Evolutionary conservation across 108 stramenopile species (phyloP).

Genomic region (Pelagomonas calceolata): DNA sequence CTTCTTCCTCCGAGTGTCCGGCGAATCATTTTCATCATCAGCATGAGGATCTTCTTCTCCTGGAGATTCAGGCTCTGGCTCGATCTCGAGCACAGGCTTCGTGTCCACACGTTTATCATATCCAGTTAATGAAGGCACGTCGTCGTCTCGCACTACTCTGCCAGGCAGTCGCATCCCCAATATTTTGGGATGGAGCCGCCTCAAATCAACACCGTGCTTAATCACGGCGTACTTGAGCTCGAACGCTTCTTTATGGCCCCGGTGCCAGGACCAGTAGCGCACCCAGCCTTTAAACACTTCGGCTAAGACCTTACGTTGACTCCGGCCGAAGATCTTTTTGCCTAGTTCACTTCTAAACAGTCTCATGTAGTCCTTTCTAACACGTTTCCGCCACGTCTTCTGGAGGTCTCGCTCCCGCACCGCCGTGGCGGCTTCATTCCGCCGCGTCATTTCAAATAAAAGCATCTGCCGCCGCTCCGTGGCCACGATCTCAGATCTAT

Average conservation of each 20-base stretch:
- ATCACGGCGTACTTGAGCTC: conserved; percentile 29
- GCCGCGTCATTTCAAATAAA: conserved; percentile 12
- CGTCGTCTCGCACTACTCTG: no score
- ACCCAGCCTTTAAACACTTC: conserved; percentile 28
- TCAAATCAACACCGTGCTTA: conserved; percentile 14
- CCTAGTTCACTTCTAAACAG: conserved; percentile 26
- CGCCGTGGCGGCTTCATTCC: conserved; percentile 12
- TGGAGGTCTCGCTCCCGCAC: conserved; percentile 17
- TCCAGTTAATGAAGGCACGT: no score
- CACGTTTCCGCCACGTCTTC: conserved; percentile 24
- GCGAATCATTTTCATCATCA: no score
- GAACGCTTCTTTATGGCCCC: conserved; percentile 30
- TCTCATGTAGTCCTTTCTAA: conserved; percentile 23
- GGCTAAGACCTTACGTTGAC: conserved; percentile 15
- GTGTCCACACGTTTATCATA: no score
- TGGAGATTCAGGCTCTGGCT: no score
- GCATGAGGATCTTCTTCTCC: no score
- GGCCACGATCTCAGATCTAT: conserved; percentile 30
- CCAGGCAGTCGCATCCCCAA: no score
- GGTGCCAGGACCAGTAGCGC: conserved; percentile 23
- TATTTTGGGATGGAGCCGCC: conserved; percentile 1
- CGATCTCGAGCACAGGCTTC: no score
- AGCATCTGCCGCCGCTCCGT: conserved; percentile 26
- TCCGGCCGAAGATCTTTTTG: conserved; percentile 27
- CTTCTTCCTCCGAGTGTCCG: no score